Base-by-base conservation (phyloP, 2,329 filamentous ascomycete species). In the Colletotrichum filicis region DNA sequence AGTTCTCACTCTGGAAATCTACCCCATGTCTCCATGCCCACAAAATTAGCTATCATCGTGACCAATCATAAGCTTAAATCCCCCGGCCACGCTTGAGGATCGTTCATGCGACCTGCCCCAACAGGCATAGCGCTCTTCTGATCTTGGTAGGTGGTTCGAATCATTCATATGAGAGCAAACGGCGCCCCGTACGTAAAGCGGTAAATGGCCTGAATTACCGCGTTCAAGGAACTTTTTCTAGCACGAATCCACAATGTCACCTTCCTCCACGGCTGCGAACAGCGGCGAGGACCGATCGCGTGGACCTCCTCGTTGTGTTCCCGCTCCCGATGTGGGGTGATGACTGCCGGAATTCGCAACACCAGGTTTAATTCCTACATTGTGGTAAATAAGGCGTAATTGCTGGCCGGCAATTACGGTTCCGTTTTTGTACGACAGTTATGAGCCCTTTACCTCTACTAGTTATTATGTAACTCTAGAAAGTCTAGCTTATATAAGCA, bases 251-350 rank as follows among this genome's bases (percentile, higher is more conserved):
- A 7, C 28, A 46, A 52, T 69, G 57, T 62, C 61, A 69, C 67
- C 68, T 67, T 71, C 63, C 63, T 16, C 49, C n/a, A 46, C 42
- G 42, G 42, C 42, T 19, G 42, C 42, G 7, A 46, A 46, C 12
- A 19, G 42, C 35, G 16, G 22, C 14, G 12, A 26, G 49, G 30
- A 14, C n/a, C 42, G 26, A 67, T 61, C 26, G 32, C 26, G n/a
- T 42, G 24, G 62, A 67, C 56, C 63, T 71, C n/a, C 68, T 35
- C 22, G 55, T 56, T 12, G 16, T 46, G 56, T 60, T 53, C 5
- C 26, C 26, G 28, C 22, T 56, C 55, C 63, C 68, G 53, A 66
- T 55, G 42, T 58, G 61, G 61, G 61, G 61, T 37, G 42, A 14
- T 11, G 24, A 30, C 49, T 42, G 42, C 42, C 42, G 42, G 19